These are phyloP conservation scores for Gastrolobium villosum DNA, from an alignment of 306 rosid species.

Conservation along the genomic window DNA sequence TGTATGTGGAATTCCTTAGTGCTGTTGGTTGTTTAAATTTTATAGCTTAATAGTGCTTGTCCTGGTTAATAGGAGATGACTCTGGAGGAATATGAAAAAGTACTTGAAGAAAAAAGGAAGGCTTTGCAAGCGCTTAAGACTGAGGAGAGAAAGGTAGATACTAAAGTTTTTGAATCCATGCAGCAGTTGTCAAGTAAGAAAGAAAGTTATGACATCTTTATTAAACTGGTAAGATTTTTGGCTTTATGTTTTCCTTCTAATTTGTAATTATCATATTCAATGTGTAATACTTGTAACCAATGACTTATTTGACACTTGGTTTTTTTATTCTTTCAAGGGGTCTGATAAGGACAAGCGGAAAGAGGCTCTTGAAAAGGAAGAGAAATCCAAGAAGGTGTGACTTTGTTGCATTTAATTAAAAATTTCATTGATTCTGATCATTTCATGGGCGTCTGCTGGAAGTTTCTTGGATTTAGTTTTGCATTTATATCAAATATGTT, in stretches of 20 bases:
- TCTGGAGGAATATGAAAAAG: conserved; percentile 79
- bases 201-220: conserved; percentile 67
- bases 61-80: conserved; percentile 75
- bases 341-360: conserved; percentile 82
- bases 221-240: conserved; percentile 65
- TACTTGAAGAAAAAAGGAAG: conserved; percentile 81
- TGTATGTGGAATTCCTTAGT: background rate
- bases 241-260: background rate
- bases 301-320: background rate
- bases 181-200: conserved; percentile 78
- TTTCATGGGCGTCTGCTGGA: background rate
- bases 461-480: background rate
- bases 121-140: conserved; percentile 63
- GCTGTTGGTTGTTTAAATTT: background rate
- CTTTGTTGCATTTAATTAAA: background rate
- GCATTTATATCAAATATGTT: background rate
- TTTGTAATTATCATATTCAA: background rate
- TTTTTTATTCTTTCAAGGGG: conserved; percentile 53
- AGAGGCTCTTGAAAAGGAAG: conserved; percentile 79
- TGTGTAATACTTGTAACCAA: background rate
- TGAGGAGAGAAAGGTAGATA: conserved; percentile 75
- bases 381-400: conserved; percentile 77
- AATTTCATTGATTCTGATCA: background rate
- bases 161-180: conserved; percentile 74
- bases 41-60: background rate